A percentile compares a stretch with the other conserved stretches of the same genome.
These are phyloP conservation scores for Macrophomina pseudophaseolina DNA, from an alignment of 2,329 filamentous ascomycete genomes.

Conservation along the genomic window DNA sequence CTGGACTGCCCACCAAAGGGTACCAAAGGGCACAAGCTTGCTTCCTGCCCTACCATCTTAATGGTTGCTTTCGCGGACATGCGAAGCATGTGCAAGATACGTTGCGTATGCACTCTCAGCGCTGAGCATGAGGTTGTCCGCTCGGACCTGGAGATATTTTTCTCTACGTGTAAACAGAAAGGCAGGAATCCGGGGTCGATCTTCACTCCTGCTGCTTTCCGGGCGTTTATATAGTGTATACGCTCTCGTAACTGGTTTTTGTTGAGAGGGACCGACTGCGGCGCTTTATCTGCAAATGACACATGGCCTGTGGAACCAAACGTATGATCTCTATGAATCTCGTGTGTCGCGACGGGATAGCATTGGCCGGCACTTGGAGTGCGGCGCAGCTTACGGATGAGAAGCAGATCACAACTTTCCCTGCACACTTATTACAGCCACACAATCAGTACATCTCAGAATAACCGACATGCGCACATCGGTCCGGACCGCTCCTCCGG, in stretches of 20 bases:
- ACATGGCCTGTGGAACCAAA: conserved; percentile 15
- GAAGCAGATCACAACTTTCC: not conserved
- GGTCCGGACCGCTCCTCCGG: not conserved
- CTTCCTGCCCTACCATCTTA: too few relatives aligned
- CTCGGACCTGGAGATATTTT: not conserved
- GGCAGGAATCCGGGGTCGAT: not conserved
- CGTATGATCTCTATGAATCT: not conserved
- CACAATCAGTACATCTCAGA: not conserved
- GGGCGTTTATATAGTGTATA: not conserved
- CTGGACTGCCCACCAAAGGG: too few relatives aligned
- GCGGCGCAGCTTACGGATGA: not conserved
- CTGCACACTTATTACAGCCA: not conserved
- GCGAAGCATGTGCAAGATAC: not conserved
- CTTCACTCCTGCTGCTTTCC: not conserved
- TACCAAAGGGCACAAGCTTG: too few relatives aligned
- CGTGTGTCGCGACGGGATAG: not conserved
- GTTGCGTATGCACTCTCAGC: not conserved
- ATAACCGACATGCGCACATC: not conserved
- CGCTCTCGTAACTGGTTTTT: not conserved
- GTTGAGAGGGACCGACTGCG: not conserved
- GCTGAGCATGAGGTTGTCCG: not conserved
- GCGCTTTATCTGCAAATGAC: conserved; percentile 17
- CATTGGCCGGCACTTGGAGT: not conserved
- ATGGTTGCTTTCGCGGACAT: not conserved
- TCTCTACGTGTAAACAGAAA: not conserved